Evolutionary conservation across 108 stramenopile species (phyloP).

Genomic region (Cyclotella cryptica): DNA sequence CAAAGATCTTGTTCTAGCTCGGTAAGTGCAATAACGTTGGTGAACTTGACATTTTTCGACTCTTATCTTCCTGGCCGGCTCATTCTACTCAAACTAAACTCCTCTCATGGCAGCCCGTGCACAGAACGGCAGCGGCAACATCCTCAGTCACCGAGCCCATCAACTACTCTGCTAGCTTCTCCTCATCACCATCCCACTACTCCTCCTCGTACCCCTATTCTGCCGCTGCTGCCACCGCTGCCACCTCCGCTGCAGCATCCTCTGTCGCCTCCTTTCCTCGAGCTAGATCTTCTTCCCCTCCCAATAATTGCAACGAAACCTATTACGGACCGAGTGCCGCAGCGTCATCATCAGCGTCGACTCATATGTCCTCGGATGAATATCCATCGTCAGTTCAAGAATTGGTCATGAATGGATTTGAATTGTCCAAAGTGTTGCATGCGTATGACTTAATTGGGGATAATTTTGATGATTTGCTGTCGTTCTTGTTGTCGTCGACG

Average conservation of each 20-base stretch:
- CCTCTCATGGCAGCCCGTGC: conserved; percentile 22
- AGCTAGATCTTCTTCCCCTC: conserved; percentile 32
- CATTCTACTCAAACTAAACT: background rate
- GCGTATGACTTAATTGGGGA: conserved; percentile 86
- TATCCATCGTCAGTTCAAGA: conserved; percentile 85
- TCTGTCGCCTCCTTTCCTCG: conserved; percentile 28
- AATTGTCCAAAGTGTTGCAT: conserved; percentile 66
- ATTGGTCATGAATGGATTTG: conserved; percentile 88
- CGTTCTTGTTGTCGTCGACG: conserved; percentile 60
- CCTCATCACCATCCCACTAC: conserved; percentile 1
- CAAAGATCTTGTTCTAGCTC: conserved; percentile 39
- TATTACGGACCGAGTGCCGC: background rate
- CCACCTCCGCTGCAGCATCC: conserved; percentile 35
- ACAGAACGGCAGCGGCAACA: conserved; percentile 24
- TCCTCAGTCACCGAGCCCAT: conserved; percentile 8
- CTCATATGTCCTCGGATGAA: conserved; percentile 56
- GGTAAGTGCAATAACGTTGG: conserved; percentile 35
- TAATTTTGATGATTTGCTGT: conserved; percentile 83
- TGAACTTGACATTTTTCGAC: no score
- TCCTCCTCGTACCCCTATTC: conserved; percentile 24
- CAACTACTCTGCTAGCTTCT: conserved; percentile 14
- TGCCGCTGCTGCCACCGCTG: conserved; percentile 34
- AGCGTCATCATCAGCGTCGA: background rate
- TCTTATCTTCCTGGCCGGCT: background rate
- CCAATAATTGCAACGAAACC: background rate